Evolutionary conservation across 2,329 filamentous ascomycete species (phyloP).

Genomic region (Rhynchosporium secalis): DNA sequence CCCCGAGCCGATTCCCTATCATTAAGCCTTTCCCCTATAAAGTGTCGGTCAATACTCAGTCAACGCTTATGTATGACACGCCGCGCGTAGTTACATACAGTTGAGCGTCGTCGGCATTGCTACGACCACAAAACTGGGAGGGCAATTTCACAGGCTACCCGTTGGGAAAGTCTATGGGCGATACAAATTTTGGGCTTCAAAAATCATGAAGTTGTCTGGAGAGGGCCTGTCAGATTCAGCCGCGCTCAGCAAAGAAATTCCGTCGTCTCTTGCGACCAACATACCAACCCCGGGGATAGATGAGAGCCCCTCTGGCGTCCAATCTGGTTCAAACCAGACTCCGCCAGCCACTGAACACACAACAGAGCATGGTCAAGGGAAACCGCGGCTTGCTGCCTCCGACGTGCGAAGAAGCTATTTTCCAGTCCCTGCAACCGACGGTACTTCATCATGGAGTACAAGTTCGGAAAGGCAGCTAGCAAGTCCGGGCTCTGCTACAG

Average conservation of each 20-base stretch:
- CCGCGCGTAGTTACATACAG: background rate
- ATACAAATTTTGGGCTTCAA: background rate
- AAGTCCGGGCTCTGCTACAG: slow-evolving; percentile 20
- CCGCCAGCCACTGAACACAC: background rate
- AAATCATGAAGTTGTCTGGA: slow-evolving; percentile 8
- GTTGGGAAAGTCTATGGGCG: background rate
- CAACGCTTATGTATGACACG: background rate
- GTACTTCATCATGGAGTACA: slow-evolving; percentile 27
- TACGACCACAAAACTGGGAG: background rate
- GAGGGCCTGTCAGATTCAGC: background rate
- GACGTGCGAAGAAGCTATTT: slow-evolving; percentile 19
- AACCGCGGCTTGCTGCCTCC: slow-evolving; percentile 15
- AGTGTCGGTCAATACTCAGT: background rate
- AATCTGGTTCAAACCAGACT: background rate
- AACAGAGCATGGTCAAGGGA: background rate
- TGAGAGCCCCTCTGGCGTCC: background rate
- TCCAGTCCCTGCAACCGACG: slow-evolving; percentile 10
- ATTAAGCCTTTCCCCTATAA: background rate
- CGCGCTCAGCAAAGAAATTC: background rate
- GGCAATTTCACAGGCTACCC: background rate
- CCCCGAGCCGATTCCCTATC: background rate
- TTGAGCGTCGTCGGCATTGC: slow-evolving; percentile 4
- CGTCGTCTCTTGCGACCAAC: slow-evolving; percentile 15
- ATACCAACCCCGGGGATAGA: slow-evolving; percentile 8
- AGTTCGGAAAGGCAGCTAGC: slow-evolving; percentile 28